Conservation (phyloP, 2,329 filamentous ascomycete species). For the Fusarium newnesense region DNA sequence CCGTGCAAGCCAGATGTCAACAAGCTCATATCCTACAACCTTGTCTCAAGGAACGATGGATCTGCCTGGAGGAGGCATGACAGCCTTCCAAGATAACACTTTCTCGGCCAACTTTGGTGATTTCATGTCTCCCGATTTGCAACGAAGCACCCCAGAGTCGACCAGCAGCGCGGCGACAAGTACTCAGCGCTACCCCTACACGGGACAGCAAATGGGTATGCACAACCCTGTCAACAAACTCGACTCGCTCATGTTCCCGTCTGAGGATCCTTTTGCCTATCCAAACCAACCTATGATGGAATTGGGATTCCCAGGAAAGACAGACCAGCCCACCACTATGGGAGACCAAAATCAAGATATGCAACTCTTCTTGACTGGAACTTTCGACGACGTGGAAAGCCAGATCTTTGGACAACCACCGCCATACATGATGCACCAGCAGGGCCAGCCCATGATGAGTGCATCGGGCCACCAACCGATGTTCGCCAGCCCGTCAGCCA, state of each 20-base stretch:
- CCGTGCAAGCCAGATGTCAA: conserved; percentile 44
- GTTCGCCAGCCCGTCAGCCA: conserved; percentile 54
- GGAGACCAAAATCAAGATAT: conserved; percentile 49
- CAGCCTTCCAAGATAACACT: conserved; percentile 49
- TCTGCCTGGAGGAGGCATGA: conserved; percentile 45
- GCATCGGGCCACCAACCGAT: conserved; percentile 55
- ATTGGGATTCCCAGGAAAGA: conserved; percentile 55
- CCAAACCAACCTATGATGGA: conserved; percentile 79
- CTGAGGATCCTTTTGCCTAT: conserved; percentile 81
- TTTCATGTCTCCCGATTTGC: conserved; percentile 58
- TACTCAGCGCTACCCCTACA: conserved; percentile 50
- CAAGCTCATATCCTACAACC: conserved; percentile 43
- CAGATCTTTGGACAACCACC: conserved; percentile 78
- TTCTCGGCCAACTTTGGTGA: conserved; percentile 57
- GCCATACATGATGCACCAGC: conserved; percentile 70
- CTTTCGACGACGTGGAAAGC: conserved; percentile 75
- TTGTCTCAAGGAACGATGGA: conserved; percentile 50
- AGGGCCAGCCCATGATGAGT: conserved; percentile 55
- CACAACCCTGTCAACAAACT: conserved; percentile 71
- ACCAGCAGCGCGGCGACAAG: conserved; percentile 54
- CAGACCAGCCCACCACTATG: conserved; percentile 49
- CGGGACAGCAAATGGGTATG: conserved; percentile 47
- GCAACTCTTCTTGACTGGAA: conserved; percentile 62
- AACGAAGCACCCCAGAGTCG: conserved; percentile 56
- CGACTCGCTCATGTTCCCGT: conserved; percentile 83